Evolutionary conservation across 164 flowering plant species (phyloP).

Genomic region (Sextonia rubra): DNA sequence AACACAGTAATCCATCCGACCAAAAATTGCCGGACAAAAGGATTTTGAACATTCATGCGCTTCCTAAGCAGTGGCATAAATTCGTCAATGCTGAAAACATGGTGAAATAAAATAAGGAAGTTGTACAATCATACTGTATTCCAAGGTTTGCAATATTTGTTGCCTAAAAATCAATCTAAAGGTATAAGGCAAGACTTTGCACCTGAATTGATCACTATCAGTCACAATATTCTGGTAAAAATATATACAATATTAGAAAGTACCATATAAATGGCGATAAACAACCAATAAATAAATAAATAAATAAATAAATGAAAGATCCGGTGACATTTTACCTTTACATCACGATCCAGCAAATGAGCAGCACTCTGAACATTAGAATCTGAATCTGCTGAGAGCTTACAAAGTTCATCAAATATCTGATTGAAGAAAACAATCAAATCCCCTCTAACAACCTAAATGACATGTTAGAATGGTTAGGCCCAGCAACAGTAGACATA

Average conservation of each 20-base stretch:
- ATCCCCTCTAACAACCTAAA: constrained; percentile 97
- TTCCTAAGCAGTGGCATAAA: constrained; percentile 93
- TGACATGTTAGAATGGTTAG: constrained; percentile 1
- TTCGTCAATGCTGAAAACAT: constrained; percentile 80
- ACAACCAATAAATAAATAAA: background rate
- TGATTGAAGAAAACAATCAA: constrained; percentile 89
- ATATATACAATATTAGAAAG: background rate
- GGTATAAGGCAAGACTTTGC: constrained; percentile 8
- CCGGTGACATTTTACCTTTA: constrained; percentile 50
- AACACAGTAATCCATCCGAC: constrained; percentile 99
- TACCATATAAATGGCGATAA: background rate
- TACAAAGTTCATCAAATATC: constrained; percentile 93
- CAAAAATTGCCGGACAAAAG: constrained; percentile 94
- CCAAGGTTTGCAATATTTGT: background rate
- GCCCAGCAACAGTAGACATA: background rate
- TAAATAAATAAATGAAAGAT: background rate
- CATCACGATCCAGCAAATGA: constrained; percentile 93
- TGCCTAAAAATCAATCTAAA: constrained; percentile 5
- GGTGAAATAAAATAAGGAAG: background rate
- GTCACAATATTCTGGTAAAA: constrained; percentile 89
- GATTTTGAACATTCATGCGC: constrained; percentile 91
- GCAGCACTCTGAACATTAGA: constrained; percentile 99
- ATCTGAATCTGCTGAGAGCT: constrained; percentile 96
- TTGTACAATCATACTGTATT: background rate
- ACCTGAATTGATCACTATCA: constrained; percentile 99